Base-by-base conservation (phyloP, 768 basidiomycete species). In the Lactifluus rugatus region DNA sequence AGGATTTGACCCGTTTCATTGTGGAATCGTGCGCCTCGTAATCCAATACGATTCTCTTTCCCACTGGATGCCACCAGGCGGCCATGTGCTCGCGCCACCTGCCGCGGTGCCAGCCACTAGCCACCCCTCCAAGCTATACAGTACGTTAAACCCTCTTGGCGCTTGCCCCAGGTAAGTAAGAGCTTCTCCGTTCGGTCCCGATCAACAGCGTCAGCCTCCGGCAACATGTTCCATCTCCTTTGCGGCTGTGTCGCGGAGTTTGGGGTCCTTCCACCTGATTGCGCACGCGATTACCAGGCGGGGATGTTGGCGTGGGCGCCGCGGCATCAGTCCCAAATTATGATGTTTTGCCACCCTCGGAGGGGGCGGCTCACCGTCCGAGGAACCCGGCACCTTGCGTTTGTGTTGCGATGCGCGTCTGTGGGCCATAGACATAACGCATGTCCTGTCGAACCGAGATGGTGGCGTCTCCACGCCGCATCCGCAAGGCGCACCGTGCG, bases 401-500 rank as follows among this genome's bases (percentile, higher is more conserved):
- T 60, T 54, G n/a, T 54, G 34, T 42, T 50, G 58, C 54, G 58
- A 60, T 28, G 59, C 49, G 59, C 59, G 54, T 52, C 59, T 60
- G 54, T 23, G 31, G 54, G 23, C 2, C 54, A 47, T 60, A 48
- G 59, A 54, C 59, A 56, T 46, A 56, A 56, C 54, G 59, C 59
- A 39, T 60, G 59, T 28, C 49, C 44, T 56, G 54, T 56, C 48
- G 59, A 56, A 45, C 59, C 59, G 59, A 55, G 37, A 56, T 44
- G 36, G 54, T 60, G 59, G 59, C 59, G 54, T 56, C n/a, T 26
- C 54, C 59, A 60, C 54, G 59, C 59, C 54, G 59, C 57, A 59
- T 53, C 61, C 61, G 47, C 57, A 51, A 62, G 61, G 57, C 57
- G 61, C 57, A 48, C 53, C 61, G 52, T 45, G 61, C 57, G 61